Evolutionary conservation across 1,284 basidiomycete species (phyloP), one percentile per base, ranked within the genome.

Genomic region (Gomphus sp.): DNA sequence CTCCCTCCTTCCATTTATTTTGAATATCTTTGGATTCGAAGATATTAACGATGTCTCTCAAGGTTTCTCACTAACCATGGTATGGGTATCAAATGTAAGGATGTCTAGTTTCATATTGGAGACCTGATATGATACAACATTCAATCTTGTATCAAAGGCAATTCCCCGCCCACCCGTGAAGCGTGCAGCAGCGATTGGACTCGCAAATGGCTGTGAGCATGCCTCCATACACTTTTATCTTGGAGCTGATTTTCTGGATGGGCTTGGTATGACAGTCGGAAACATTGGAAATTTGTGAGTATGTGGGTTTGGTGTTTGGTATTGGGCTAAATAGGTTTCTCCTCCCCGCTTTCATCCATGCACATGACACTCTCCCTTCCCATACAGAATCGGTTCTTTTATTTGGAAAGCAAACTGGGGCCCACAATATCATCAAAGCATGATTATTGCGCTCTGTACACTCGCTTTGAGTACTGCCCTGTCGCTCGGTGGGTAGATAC

Each of bases 151-250:
- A 16, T 14, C 22, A 6, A 84, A 83, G 62, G 73, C 78, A 0
- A 72, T 87, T 56, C 80, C 84, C 3, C 75, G 85, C 9, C 85
- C 84, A 34, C 85, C 85, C 34, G 80, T 82, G 64, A 81, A 79
- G 63, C 72, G 80, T 28, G 73, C 78, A 6, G 77, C 73, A 0
- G 76, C 76, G 0, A 78, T 81, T 34, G 76, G 69, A 0, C 68
- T 74, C 45, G 70, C 74, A 7, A 76, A 76, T 59, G 73, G 72
- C 6, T 71, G 56, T 60, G 18, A 61, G 60, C 48, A 12, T 8
- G n/a, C 16, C n/a, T 36, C n/a, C 57, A 18, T 25, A 45, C 6
- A 6, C 25, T 6, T 8, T 45, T 4, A 9, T 16, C 22, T 18
- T 45, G n/a, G 11, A 37, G 11, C 44, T 45, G 44, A 45, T 45